phyloP scores from a whole-genome alignment of 306 rosid species.

The Sicyos baderoa region DNA sequence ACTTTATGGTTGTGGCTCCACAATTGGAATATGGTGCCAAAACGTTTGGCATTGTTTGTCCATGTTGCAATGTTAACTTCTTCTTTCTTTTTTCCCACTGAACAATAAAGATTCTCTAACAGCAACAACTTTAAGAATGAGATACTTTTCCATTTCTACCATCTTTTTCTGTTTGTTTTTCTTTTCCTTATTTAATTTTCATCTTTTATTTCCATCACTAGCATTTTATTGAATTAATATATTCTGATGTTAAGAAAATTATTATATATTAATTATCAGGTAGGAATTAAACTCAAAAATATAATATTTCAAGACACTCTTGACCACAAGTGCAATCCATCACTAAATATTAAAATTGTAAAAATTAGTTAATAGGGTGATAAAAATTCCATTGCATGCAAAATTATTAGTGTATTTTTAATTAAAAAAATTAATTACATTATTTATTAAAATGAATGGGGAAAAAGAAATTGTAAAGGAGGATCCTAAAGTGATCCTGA shows the following conservation, averaged over 20 bases:
- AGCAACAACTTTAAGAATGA: not conserved
- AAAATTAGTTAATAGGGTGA: too few species aligned
- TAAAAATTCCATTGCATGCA: too few species aligned
- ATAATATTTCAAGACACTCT: too few species aligned
- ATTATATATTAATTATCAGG: too few species aligned
- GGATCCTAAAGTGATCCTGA: not conserved
- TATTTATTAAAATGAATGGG: too few species aligned
- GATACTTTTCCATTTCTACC: not conserved
- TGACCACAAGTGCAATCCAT: too few species aligned
- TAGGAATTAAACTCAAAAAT: too few species aligned
- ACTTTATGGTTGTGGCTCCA: not conserved
- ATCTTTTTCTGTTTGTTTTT: not conserved
- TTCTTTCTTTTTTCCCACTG: not conserved
- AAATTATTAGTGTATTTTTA: too few species aligned
- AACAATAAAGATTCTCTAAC: not conserved
- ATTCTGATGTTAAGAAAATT: not conserved
- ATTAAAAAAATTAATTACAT: too few species aligned
- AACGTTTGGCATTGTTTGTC: not conserved
- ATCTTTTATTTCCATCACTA: too few species aligned
- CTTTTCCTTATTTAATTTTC: not conserved
- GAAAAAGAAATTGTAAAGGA: too few species aligned
- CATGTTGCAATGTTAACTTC: not conserved
- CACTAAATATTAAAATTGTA: too few species aligned
- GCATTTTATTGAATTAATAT: not conserved
- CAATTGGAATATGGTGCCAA: slow-evolving; percentile 14